Conservation (phyloP, 2,329 filamentous ascomycete genomes). For the Colletotrichum cuscutae region DNA sequence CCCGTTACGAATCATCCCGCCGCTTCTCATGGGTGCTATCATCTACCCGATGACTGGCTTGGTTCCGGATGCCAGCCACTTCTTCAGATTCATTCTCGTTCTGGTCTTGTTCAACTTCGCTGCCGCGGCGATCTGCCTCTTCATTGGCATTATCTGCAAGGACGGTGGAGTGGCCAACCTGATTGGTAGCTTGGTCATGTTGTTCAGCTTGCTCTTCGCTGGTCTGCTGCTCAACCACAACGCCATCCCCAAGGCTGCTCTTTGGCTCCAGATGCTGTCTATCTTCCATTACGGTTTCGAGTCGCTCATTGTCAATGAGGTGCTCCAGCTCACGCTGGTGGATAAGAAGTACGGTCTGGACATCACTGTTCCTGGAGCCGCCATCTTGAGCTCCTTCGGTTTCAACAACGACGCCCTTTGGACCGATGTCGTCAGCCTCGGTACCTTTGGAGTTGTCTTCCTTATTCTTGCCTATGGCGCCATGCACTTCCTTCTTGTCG, state of each 20-base stretch:
- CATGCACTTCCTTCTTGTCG: slow-evolving; percentile 93
- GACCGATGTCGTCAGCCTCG: slow-evolving; percentile 84
- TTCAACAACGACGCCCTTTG: slow-evolving; percentile 90
- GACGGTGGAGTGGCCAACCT: slow-evolving; percentile 92
- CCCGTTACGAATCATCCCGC: slow-evolving; percentile 91
- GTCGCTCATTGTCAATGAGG: slow-evolving; percentile 96
- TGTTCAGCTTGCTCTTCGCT: slow-evolving; percentile 95
- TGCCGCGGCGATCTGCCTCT: slow-evolving; percentile 91
- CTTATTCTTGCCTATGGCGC: slow-evolving; percentile 88
- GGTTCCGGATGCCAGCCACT: slow-evolving; percentile 82
- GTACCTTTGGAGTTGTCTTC: slow-evolving; percentile 83
- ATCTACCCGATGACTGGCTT: slow-evolving; percentile 98
- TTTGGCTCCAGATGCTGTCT: slow-evolving; percentile 92
- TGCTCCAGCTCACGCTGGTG: slow-evolving; percentile 86
- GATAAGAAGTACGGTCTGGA: slow-evolving; percentile 97
- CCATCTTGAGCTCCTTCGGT: slow-evolving; percentile 93
- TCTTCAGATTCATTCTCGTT: slow-evolving; percentile 91
- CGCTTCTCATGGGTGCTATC: slow-evolving; percentile 93
- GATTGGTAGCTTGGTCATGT: slow-evolving; percentile 94
- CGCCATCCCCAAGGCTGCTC: slow-evolving; percentile 83
- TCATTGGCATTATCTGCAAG: slow-evolving; percentile 95
- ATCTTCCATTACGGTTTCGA: slow-evolving; percentile 99
- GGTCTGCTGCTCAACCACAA: slow-evolving; percentile 95
- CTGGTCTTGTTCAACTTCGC: slow-evolving; percentile 96
- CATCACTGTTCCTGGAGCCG: slow-evolving; percentile 94